phyloP scores from a whole-genome alignment of 805 yeast genomes.

The Wickerhamomyces alni region DNA sequence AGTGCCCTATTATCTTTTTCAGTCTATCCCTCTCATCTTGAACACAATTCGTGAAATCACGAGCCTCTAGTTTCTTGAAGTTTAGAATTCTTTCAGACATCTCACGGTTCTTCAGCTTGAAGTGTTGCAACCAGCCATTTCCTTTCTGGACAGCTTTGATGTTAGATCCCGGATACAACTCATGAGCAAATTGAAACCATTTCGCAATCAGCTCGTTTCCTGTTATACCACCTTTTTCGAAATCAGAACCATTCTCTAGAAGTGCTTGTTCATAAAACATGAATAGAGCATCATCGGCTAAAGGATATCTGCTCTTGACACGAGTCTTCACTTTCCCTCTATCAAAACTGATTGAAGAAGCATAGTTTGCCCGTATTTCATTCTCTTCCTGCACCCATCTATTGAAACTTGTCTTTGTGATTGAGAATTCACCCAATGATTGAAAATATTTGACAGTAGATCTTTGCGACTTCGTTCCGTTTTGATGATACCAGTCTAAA shows the following conservation, averaged over 20 bases:
- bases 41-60: conserved; percentile 10
- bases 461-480: conserved; percentile 28
- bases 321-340: conserved; percentile 20
- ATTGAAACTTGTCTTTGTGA: conserved; percentile 33
- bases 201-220: conserved; percentile 27
- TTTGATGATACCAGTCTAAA: conserved; percentile 29
- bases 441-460: conserved; percentile 29
- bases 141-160: conserved; percentile 11
- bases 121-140: conserved; percentile 38
- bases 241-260: conserved; percentile 19
- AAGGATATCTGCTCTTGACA: conserved; percentile 26
- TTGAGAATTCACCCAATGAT: conserved; percentile 24
- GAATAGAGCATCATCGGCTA: conserved; percentile 30
- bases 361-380: conserved; percentile 13
- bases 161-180: conserved; percentile 7
- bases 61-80: conserved; percentile 18
- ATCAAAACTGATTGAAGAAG: conserved; percentile 1
- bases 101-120: conserved; percentile 26
- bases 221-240: conserved; percentile 8
- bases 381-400: conserved; percentile 33
- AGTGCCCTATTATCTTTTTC: conserved; percentile 9
- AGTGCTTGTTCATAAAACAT: conserved; percentile 31
- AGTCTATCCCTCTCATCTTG: conserved; percentile 23
- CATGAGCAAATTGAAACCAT: conserved; percentile 20
- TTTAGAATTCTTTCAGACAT: conserved; percentile 23